Evolutionary conservation across 306 rosid species (phyloP), one percentile per base, ranked within the genome.

Genomic region (Dalbergia cochinchinensis): DNA sequence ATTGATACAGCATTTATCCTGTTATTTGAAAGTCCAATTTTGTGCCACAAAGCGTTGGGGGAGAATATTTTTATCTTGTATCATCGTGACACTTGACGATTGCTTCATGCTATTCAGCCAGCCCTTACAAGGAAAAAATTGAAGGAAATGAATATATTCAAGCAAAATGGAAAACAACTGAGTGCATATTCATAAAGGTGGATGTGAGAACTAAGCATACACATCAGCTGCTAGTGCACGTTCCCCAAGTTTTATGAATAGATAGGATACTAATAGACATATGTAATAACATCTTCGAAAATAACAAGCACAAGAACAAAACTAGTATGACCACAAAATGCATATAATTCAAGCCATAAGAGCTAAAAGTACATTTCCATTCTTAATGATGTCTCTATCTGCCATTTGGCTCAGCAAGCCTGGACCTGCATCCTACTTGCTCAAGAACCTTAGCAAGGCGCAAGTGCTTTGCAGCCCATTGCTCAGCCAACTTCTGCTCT

Each of bases 401-500:
- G 66, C 92, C 92, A 86, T 80, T 92, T 51, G 91, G 78, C 73
- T 94, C 97, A 35, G 82, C 53, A 74, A 76, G 85, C 92, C 91
- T 82, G 22, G 92, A 74, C 70, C 91, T 84, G 87, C 97, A 87
- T 1, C 97, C 94, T 82, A 83, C 78, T 78, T 92, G 98, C 80
- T 92, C 97, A 19, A 94, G 92, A 87, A 94, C 91, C 81, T 86
- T 90, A 0, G 89, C 66, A 11, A 94, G 91, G 60, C 92, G 90
- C 77, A 76, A 33, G 83, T 94, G 99, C 78, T 91, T 92, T 0
- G 97, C 91, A 59, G 91, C 85, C 99, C 97, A 92, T 84, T 92
- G 99, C 66, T 94, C 99, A 66, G 97, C 89, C 90, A 94, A 57
- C 83, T 94, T 94, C 78, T 92, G 99, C 84, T 94, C 99, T 83